Evolutionary conservation across 1,284 basidiomycete genomes (phyloP), one percentile per base, ranked within the genome.

Genomic region (Cryptococcus sp.): DNA sequence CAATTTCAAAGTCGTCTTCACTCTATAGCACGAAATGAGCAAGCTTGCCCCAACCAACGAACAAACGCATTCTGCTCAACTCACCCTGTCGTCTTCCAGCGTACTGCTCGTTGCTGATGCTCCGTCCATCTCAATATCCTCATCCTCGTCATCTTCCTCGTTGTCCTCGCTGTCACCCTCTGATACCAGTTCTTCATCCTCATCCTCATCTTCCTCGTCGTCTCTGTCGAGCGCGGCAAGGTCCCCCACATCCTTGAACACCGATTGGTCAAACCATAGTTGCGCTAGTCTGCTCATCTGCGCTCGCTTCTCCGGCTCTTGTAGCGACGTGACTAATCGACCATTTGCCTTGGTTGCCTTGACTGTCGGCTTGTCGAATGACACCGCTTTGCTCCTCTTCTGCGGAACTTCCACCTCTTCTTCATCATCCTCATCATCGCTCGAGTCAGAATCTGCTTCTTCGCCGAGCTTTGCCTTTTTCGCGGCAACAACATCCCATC

Each of bases 191-290:
- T 80, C 79, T 19, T 78, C 74, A n/a, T 72, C 67, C 22, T 68
- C 75, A 52, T 78, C 76, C 13, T 80, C 71, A n/a, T 82, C 80
- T 45, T 83, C 81, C 13, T 78, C 78, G 15, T 79, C 79, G 50
- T 78, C 78, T 1, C 77, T 81, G 37, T 78, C 78, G n/a, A 83
- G 72, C n/a, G 80, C 80, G 11, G 81, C 81, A 8, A 85, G 68
- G 49, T 83, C 82, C 26, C 85, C 85, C 7, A 91, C 73, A n/a
- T 84, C 89, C 58, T 87, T 84, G 82, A 99, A 99, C 50, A 97
- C 79, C 51, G 89, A 88, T 77, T 98, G 96, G 70, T 92, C 89
- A 78, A 99, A 99, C 96, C 96, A 99, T 20, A 98, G 78, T 61
- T 82, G 82, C 16, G 84, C 83, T 46, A 82, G 81, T 22, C 81